Evolutionary conservation across 768 basidiomycete genomes (phyloP), one percentile per base, ranked within the genome.

Genomic region (Pleurotus pulmonarius): DNA sequence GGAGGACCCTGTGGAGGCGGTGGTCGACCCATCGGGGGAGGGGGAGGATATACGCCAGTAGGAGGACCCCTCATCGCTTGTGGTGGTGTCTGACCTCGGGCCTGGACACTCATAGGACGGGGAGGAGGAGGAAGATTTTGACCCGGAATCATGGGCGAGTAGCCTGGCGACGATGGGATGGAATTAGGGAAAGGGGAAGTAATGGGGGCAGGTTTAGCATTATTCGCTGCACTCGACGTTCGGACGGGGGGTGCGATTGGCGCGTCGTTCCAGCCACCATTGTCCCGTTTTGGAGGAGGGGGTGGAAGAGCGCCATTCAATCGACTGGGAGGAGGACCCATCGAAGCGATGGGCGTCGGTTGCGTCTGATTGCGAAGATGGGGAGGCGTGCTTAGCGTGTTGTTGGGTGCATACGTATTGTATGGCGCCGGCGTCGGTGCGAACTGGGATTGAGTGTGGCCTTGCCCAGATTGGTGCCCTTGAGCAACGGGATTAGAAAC

Each of bases 221-320:
- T 59, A 54, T 68, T 78, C 26, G 79, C 71, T 18, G 79, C 76
- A 1, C 88, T 83, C 1, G 75, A 74, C 22, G 86, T 84, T 8
- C 60, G 60, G 69, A 15, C 79, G 68, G 7, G 73, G 66, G 13
- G 74, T 11, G 83, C 60, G 5, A 75, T 66, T 0, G 93, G 94
- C 0, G 93, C 85, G 69, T 98, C 95, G 63, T 98, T 98, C 94
- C 94, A 98, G 0, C 93, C 93, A 13, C 87, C 83, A 25, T 86
- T 85, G 49, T 88, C 88, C 43, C 85, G 83, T 26, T 85, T 85
- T 3, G 85, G 81, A 1, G 88, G 82, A 1, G 83, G 78, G 47
- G 74, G 51, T 38, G 51, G 70, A 46, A 78, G 74, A 1, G 64
- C 65, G 15, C 67, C 69, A 26, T 70, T 68, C 2, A 64, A 63